A percentile compares a stretch with the other conserved stretches of the same genome.
These are phyloP conservation scores for Solanum pennellii DNA, from an alignment of 257 asterid species.

Conservation along the genomic window DNA sequence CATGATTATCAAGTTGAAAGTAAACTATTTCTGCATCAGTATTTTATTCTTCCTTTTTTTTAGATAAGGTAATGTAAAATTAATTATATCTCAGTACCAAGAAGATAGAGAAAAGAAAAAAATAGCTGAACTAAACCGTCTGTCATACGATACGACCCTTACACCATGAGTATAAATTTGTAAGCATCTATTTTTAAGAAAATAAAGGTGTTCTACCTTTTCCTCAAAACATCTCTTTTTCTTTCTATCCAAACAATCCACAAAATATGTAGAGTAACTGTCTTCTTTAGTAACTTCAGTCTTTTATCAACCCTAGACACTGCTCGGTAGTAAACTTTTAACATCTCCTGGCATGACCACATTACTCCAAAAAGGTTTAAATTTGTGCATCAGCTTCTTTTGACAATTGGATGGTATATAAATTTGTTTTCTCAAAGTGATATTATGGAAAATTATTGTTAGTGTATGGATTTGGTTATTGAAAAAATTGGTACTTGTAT, in stretches of 20 bases:
- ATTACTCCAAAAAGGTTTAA: not conserved
- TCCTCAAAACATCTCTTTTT: not conserved
- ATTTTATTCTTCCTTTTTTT: not conserved
- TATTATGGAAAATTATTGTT: not conserved
- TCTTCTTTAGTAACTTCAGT: not conserved
- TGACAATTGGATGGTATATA: not conserved
- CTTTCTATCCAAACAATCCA: not conserved
- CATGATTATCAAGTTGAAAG: not conserved
- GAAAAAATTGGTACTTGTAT: not conserved
- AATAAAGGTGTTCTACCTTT: not conserved
- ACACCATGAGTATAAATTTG: not conserved
- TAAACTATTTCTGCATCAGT: not conserved
- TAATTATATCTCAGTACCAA: not conserved
- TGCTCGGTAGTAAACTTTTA: not conserved
- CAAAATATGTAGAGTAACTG: not conserved
- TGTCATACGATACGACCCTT: not conserved
- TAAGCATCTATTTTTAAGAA: not conserved
- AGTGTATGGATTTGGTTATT: not conserved
- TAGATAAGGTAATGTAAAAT: not conserved
- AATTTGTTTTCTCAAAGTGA: not conserved
- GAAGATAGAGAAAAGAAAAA: not conserved
- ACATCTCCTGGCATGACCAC: not conserved
- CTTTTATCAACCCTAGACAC: not conserved
- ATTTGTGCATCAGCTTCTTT: not conserved
- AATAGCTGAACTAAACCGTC: not conserved